Evolutionary conservation across 108 stramenopile species (phyloP).

Genomic region (Skeletonema tropicum): DNA sequence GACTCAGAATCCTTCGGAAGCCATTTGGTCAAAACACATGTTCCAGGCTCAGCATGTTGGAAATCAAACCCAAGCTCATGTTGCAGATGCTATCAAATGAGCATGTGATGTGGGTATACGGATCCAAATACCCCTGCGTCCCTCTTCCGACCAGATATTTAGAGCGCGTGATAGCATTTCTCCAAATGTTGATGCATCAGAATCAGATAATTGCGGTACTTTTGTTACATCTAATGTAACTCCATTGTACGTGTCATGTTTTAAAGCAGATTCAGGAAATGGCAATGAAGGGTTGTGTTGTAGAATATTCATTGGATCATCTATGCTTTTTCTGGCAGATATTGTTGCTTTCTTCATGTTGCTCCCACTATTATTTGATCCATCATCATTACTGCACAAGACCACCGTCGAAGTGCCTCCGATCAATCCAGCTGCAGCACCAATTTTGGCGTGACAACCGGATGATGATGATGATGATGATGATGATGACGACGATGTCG

Average conservation of each 20-base stretch:
- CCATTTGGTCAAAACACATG: conserved; percentile 73
- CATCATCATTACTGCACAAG: conserved; percentile 20
- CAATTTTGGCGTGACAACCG: background rate
- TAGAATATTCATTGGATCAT: conserved; percentile 9
- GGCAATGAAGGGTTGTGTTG: conserved; percentile 27
- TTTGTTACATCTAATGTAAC: conserved; percentile 59
- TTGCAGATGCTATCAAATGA: conserved; percentile 38
- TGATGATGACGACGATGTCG: no score
- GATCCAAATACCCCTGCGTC: conserved; percentile 79
- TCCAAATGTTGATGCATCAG: conserved; percentile 31
- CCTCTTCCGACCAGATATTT: conserved; percentile 52
- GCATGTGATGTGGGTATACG: conserved; percentile 56
- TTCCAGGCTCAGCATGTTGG: conserved; percentile 53
- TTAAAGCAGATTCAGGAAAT: conserved; percentile 61
- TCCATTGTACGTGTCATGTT: conserved; percentile 77
- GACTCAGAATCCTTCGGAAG: conserved; percentile 55
- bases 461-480: background rate
- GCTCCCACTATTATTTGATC: background rate
- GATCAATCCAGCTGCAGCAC: conserved; percentile 6
- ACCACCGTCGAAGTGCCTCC: conserved; percentile 14
- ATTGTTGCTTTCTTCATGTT: background rate
- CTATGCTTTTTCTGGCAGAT: conserved; percentile 7
- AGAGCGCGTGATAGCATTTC: conserved; percentile 37
- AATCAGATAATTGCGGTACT: conserved; percentile 8
- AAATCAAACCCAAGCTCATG: conserved; percentile 68